A percentile compares a stretch with the other conserved stretches of the same genome.
phyloP scores from a whole-genome alignment of 2,329 filamentous ascomycete genomes.

The Cryphonectria nitschkei region DNA sequence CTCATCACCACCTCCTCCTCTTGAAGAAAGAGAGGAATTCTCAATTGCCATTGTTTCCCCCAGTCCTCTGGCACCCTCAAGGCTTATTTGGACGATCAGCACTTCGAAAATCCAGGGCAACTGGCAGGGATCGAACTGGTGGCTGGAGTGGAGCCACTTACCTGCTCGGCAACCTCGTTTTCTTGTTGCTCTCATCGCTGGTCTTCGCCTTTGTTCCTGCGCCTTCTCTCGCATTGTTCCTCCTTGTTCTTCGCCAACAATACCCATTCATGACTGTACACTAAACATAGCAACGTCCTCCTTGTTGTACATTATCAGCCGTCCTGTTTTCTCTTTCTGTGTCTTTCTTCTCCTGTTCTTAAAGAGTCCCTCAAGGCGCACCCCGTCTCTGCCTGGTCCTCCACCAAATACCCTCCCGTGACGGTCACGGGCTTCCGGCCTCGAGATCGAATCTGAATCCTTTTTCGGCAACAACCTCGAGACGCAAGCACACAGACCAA shows the following conservation, averaged over 20 bases:
- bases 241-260: conserved; percentile 2
- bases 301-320: neutral
- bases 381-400: conserved; percentile 5
- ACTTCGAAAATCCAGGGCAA: neutral
- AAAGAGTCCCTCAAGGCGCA: neutral
- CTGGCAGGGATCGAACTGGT: conserved; percentile 17
- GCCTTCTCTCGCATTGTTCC: conserved; percentile 4
- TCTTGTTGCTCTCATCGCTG: neutral
- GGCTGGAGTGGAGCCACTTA: conserved; percentile 20
- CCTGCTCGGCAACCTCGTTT: conserved; percentile 16
- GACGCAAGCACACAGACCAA: neutral
- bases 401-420: no score
- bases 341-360: neutral
- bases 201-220: neutral
- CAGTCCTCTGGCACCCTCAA: neutral
- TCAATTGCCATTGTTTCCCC: no score
- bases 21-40: neutral
- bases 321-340: conserved; percentile 14
- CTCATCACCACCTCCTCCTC: neutral
- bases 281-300: neutral
- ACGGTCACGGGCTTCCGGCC: neutral
- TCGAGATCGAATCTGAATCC: neutral
- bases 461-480: neutral
- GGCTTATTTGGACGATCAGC: neutral
- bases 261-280: conserved; percentile 3